Evolutionary conservation across 257 asterid species (phyloP).

Genomic region (Nicotiana paniculata): DNA sequence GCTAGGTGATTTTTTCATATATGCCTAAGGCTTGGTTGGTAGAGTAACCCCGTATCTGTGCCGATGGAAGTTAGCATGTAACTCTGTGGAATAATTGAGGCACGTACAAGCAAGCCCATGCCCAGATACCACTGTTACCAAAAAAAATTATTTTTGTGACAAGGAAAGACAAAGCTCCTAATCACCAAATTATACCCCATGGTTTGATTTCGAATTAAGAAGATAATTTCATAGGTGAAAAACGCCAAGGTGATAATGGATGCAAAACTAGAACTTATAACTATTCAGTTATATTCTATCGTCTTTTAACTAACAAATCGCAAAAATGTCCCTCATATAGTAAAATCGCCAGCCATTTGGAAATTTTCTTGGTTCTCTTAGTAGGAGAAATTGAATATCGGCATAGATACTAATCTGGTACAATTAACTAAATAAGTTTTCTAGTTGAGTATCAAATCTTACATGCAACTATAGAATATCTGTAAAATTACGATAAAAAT

Average conservation of each 20-base stretch:
- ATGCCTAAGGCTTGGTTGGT: no score
- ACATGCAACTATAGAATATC: not conserved
- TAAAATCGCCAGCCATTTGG: not conserved
- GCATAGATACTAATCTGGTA: not conserved
- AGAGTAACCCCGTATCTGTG: no score
- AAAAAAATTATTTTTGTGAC: no score
- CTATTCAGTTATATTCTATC: not conserved
- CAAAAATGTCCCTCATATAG: not conserved
- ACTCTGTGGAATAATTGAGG: no score
- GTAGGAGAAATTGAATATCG: not conserved
- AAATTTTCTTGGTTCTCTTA: not conserved
- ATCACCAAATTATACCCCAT: not conserved
- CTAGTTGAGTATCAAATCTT: not conserved
- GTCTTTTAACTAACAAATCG: not conserved
- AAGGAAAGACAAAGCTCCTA: not conserved
- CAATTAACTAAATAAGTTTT: not conserved
- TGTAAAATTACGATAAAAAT: not conserved
- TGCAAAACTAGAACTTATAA: not conserved
- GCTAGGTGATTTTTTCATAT: no score
- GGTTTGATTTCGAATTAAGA: not conserved
- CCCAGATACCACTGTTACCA: no score
- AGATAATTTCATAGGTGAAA: not conserved
- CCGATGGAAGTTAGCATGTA: no score
- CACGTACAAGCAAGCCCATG: no score
- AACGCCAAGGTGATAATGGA: not conserved